Base-by-base conservation (phyloP, 2,329 filamentous ascomycete genomes). In the Diplocarpon rosae region DNA sequence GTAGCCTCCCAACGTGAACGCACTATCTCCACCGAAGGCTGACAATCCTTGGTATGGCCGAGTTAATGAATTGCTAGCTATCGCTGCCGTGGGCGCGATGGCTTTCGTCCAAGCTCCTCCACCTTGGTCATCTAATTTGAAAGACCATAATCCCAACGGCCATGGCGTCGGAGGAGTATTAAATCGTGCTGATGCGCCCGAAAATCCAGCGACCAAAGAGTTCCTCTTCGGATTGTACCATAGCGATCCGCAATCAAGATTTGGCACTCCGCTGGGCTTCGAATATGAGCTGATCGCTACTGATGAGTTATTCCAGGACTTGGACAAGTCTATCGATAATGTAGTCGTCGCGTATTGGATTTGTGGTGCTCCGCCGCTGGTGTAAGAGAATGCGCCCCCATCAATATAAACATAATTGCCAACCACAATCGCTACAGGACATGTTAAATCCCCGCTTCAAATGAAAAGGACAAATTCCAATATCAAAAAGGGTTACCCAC, bases 381-480 rank as follows among this genome's bases (percentile, higher is more conserved):
- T 2, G 24, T 46, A 41, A 1, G 41, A 51, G 28, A 47, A 47
- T 28, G 50, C 49, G 8, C 49, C 51, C 17, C 51, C 51, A 34
- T 51, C 44, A 12, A 53, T 47, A 24, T 51, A 53, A 5, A 53
- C 36, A 47, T 37, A 50, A 27, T 52, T 45, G 10, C 41, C 50
- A 2, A 44, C 42, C 13, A 52, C 45, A 9, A 45, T 37, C 15
- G 48, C 50, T 52, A 29, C 12, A 17, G 28, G 17, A 12, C 27
- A 29, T 41, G 27, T 16, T 46, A 28, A 46, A 38, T 13, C 20
- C 37, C 17, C 30, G 12, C 16, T 28, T 10, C 10, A 10, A 32
- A 9, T 24, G 3, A 3, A 5, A 32, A 10, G 30, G 10, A 3
- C 4, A 10, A 9, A 5, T 12, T 32, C 30, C 30, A 14, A 32